Base-by-base conservation (phyloP, 768 basidiomycete genomes). In the Termitomyces sp. region DNA sequence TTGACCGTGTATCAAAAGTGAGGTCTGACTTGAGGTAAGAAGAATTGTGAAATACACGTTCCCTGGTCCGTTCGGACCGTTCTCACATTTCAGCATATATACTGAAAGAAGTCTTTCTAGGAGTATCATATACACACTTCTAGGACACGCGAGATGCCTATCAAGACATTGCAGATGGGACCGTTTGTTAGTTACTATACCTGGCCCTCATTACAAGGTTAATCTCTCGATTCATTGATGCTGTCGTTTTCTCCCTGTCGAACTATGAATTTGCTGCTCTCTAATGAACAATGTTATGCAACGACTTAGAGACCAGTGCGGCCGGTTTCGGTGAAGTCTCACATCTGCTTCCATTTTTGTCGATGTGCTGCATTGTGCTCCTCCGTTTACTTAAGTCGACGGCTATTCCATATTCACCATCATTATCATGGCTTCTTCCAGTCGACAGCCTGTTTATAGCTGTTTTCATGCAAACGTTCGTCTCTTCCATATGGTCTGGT, bases 381-480 rank as follows among this genome's bases (percentile, higher is more conserved):
- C 44, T 22, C 4, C 33, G 7, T 13, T 26, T 12, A 32, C 42
- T 20, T n/a, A 24, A 30, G 54, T 14, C 22, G 54, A 46, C 30
- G 9, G 7, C 30, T 30, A 26, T 18, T 53, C 52, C 8, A 22
- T 53, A 22, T 46, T 36, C 13, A 26, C 30, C 20, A 30, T 30
- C 30, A 26, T 14, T 12, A 5, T 24, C 28, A 20, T 10, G 42
- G 16, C 35, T 57, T 26, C 54, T 44, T 57, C 13, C 14, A 4
- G n/a, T 33, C 12, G 32, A 22, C 30, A 50, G 49, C 20, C 14
- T 44, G 48, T 26, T 28, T 28, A 50, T 16, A 14, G 18, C 32
- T 40, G n/a, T 56, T 48, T 20, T 40, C 5, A 8, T 38, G 42
- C 45, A 46, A 58, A 58, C 57, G 57, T 53, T 53, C 45, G 36